Evolutionary conservation across 306 rosid genomes (phyloP), one percentile per base, ranked within the genome.

Genomic region (Psophocarpus tetragonolobus): DNA sequence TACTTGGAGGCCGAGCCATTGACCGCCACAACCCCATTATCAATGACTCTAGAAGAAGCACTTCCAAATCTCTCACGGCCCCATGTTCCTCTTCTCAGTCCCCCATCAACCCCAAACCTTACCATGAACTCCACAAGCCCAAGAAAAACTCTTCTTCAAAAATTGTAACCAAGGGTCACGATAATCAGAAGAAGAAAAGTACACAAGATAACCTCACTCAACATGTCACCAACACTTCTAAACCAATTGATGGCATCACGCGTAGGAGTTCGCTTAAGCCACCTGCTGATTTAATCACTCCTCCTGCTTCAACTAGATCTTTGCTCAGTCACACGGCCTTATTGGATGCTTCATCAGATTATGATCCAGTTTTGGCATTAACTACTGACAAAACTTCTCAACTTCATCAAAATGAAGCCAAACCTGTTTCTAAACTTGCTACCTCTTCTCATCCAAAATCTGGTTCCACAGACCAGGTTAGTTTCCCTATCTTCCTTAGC

Each of bases 21-120:
- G 99, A 95, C 76, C 98, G 99, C 83, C 91, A 89, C 88, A 95
- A 95, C 54, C 99, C 99, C 33, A 88, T 95, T 36, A 95, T 95
- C 85, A 78, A 73, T 21, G 94, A 91, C 70, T 81, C 85, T 80
- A 89, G 85, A 75, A 81, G 95, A 72, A 79, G 47, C 60, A 80
- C 76, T 27, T n/a, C 83, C 8, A 80, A 65, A 75, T 6, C 80
- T 67, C 6, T 74, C 51, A 41, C 78, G 69, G 29, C 85, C 5
- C 81, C 92, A 4, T 80, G 87, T 76, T 58, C 85, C 57, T 73
- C 92, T 62, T 72, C 93, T 71, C 86, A 79, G 4, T 77, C 79
- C 10, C 90, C 89, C 8, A 81, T 81, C 60, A 57, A 81, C 45
- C 89, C 91, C 6, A 86, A 73, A 13, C 80, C 83, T 72, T 68